These are phyloP conservation scores for Camellia lanceoleosa DNA, from an alignment of 148 eudicot genomes.

Conservation along the genomic window DNA sequence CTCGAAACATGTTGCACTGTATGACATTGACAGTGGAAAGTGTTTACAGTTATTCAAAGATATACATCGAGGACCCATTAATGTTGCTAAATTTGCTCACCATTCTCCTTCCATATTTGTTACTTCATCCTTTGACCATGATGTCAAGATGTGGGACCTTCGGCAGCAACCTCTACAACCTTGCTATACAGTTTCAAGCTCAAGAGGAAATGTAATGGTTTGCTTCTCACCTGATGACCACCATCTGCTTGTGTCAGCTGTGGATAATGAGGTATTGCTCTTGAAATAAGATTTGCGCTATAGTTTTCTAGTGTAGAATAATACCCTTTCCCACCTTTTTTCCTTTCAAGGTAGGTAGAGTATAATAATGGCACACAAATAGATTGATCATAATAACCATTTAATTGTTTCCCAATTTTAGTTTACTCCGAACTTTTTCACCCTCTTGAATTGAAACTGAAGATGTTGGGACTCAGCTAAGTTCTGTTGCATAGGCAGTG, in stretches of 20 bases:
- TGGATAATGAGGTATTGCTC: constrained; percentile 69
- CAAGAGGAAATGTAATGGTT: constrained; percentile 85
- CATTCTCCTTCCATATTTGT: constrained; percentile 68
- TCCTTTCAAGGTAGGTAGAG: too few species aligned
- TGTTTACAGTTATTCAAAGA: constrained; percentile 49
- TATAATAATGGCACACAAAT: too few species aligned
- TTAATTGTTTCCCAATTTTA: not conserved
- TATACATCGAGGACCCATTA: constrained; percentile 69
- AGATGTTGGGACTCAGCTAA: not conserved
- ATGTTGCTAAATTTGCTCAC: constrained; percentile 73
- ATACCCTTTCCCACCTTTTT: not conserved
- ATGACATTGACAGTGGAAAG: constrained; percentile 63
- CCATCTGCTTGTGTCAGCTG: constrained; percentile 72
- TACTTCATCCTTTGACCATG: constrained; percentile 74
- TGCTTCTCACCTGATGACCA: constrained; percentile 77
- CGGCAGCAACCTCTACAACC: constrained; percentile 49
- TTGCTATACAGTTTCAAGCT: constrained; percentile 67
- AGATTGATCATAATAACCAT: not conserved
- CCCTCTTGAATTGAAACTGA: constrained; percentile 6
- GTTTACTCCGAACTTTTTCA: not conserved
- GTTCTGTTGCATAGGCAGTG: not conserved
- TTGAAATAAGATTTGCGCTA: not conserved
- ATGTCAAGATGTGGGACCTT: constrained; percentile 83
- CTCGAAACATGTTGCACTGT: constrained; percentile 60
- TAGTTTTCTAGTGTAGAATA: not conserved